These are phyloP conservation scores for Brassica napus DNA, from an alignment of 345 rosid genomes.

Conservation along the genomic window DNA sequence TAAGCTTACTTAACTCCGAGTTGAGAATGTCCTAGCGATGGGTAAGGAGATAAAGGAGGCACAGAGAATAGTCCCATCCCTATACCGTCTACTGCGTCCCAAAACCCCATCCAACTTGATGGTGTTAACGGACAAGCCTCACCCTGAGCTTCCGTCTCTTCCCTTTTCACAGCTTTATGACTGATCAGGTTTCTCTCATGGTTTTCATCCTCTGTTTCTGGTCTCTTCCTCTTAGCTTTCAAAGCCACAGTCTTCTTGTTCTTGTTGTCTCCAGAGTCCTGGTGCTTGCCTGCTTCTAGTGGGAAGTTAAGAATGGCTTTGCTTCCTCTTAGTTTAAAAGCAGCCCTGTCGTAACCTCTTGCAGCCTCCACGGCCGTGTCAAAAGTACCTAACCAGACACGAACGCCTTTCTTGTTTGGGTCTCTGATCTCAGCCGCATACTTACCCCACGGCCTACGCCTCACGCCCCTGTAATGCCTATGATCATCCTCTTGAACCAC, in stretches of 20 bases:
- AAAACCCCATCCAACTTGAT: slow-evolving; percentile 82
- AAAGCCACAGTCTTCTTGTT: slow-evolving; percentile 3
- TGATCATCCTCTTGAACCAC: slow-evolving; percentile 29
- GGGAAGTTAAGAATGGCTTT: slow-evolving; percentile 92
- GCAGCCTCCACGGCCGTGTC: slow-evolving; percentile 85
- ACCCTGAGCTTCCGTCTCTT: slow-evolving; percentile 16
- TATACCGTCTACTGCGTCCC: slow-evolving; percentile 56
- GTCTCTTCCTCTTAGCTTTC: slow-evolving; percentile 49
- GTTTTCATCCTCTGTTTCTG: slow-evolving; percentile 33
- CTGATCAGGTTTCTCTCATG: slow-evolving; percentile 11
- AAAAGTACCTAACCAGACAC: slow-evolving; percentile 87
- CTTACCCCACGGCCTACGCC: slow-evolving; percentile 87
- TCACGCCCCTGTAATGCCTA: slow-evolving; percentile 74
- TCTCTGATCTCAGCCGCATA: slow-evolving; percentile 91
- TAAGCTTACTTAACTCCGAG: slow-evolving; percentile 44
- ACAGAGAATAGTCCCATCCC: slow-evolving; percentile 64
- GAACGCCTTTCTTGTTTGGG: slow-evolving; percentile 76
- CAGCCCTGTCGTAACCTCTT: slow-evolving; percentile 75
- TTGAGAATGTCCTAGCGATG: slow-evolving; percentile 43
- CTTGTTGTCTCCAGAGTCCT: slow-evolving; percentile 16
- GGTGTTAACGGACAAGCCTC: slow-evolving; percentile 65
- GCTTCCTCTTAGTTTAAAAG: slow-evolving; percentile 76
- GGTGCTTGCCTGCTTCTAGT: slow-evolving; percentile 57
- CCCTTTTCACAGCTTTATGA: slow-evolving; percentile 37
- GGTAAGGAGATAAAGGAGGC: slow-evolving; percentile 73